Conservation (phyloP, 2,329 filamentous ascomycete species). For the Nectriaceae sp. region DNA sequence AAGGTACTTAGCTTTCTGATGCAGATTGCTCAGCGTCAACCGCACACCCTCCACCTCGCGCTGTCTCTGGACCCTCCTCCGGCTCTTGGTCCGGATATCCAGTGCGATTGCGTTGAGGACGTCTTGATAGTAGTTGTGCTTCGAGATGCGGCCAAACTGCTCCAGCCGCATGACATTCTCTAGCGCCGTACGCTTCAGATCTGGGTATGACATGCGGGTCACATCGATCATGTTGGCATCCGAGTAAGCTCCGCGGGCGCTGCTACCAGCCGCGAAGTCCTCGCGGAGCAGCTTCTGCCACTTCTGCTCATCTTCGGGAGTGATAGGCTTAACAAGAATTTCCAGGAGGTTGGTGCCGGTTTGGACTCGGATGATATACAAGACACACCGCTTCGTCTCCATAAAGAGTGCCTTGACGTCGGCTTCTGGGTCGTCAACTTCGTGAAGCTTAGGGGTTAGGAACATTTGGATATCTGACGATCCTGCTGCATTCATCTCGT, state of each 20-base stretch:
- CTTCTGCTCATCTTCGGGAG: conserved; percentile 82
- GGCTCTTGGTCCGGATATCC: conserved; percentile 96
- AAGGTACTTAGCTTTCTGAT: conserved; percentile 87
- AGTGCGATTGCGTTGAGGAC: conserved; percentile 96
- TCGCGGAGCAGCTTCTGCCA: conserved; percentile 83
- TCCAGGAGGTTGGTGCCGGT: conserved; percentile 90
- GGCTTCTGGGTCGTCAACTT: conserved; percentile 89
- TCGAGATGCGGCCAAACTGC: conserved; percentile 82
- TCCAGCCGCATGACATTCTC: conserved; percentile 94
- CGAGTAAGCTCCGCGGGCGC: conserved; percentile 83
- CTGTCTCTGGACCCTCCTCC: conserved; percentile 86
- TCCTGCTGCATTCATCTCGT: conserved; percentile 83
- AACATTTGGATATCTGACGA: conserved; percentile 90
- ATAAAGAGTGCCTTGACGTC: conserved; percentile 92
- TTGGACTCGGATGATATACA: conserved; percentile 98
- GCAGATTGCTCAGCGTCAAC: conserved; percentile 72
- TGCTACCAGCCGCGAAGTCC: conserved; percentile 69
- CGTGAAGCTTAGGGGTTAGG: conserved; percentile 84
- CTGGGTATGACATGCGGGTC: conserved; percentile 83
- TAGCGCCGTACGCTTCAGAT: conserved; percentile 88
- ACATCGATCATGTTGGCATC: conserved; percentile 87
- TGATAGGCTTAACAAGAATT: conserved; percentile 89
- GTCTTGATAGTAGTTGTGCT: conserved; percentile 92
- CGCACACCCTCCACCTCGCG: conserved; percentile 85
- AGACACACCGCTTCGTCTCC: conserved; percentile 94